Conservation (phyloP, 257 asterid species). For the Cynanchum wilfordii region DNA sequence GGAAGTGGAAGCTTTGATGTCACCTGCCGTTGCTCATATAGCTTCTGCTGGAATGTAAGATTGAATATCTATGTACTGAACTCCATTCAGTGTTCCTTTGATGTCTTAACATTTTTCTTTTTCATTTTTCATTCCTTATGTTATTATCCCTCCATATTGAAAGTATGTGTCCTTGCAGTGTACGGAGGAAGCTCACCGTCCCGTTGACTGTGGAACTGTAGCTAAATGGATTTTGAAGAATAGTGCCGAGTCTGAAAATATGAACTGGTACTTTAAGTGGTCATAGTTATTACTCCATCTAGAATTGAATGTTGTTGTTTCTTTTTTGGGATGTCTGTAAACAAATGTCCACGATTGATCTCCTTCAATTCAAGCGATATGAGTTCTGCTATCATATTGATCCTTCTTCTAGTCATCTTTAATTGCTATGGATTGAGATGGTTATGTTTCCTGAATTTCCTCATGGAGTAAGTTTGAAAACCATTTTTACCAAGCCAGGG, state of each 20-base stretch:
- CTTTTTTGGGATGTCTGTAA: neutral
- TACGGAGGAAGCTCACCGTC: constrained; percentile 54
- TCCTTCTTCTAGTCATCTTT: neutral
- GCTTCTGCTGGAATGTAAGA: constrained; percentile 95
- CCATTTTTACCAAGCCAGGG: neutral
- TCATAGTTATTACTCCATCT: neutral
- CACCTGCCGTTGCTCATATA: constrained; percentile 66
- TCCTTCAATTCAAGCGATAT: neutral
- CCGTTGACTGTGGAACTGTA: constrained; percentile 56
- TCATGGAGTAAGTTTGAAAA: neutral
- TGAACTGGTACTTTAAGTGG: constrained; percentile 38
- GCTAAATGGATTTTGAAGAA: constrained; percentile 53
- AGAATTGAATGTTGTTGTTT: neutral
- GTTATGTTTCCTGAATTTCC: neutral
- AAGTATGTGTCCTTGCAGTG: constrained; percentile 28
- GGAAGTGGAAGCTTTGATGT: constrained; percentile 91
- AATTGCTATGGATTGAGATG: neutral
- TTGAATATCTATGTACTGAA: constrained; percentile 10
- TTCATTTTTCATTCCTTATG: constrained; percentile 8
- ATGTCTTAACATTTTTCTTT: neutral
- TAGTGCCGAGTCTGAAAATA: constrained; percentile 52
- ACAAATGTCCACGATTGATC: neutral
- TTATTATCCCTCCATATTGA: constrained; percentile 1
- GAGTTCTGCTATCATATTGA: neutral
- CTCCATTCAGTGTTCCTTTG: neutral